Evolutionary conservation across 371 early-diverging fungal species (phyloP).

Genomic region (Choanephora cucurbitarum): DNA sequence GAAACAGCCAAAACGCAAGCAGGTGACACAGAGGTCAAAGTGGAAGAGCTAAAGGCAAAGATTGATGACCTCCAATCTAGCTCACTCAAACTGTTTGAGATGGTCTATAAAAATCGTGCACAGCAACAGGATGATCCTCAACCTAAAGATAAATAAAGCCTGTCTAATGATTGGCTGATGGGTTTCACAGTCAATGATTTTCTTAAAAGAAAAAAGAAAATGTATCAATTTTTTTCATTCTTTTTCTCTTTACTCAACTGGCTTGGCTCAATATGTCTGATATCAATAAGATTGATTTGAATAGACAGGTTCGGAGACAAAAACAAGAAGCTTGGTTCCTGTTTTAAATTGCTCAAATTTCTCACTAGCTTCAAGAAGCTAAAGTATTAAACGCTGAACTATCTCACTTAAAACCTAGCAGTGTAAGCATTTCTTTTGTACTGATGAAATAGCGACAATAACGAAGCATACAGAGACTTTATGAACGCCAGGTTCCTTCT

Average conservation of each 20-base stretch:
- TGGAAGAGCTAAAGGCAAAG: slow-evolving; percentile 80
- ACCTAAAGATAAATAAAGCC: slow-evolving; percentile 4
- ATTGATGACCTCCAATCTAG: slow-evolving; percentile 84
- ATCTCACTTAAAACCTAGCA: slow-evolving; percentile 18
- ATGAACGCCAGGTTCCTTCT: slow-evolving; percentile 34
- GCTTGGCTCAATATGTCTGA: no score
- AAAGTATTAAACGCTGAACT: slow-evolving; percentile 28
- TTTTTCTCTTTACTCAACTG: no score
- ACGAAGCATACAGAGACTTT: slow-evolving; percentile 9
- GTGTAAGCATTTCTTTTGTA: slow-evolving; percentile 14
- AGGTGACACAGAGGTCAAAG: slow-evolving; percentile 53
- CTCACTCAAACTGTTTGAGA: slow-evolving; percentile 92
- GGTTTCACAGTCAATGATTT: no score
- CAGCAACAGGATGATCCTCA: slow-evolving; percentile 22
- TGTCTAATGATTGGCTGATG: no score
- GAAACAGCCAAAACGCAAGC: slow-evolving; percentile 69
- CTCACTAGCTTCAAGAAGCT: slow-evolving; percentile 20
- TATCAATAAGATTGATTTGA: no score
- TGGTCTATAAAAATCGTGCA: slow-evolving; percentile 89
- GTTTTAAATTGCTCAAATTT: no score
- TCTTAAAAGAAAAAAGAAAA: no score
- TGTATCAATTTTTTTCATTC: no score
- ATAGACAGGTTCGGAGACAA: background rate
- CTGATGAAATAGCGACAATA: background rate
- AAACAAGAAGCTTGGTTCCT: background rate